These are phyloP conservation scores for Canavalia gladiata DNA, from an alignment of 306 rosid species.

Conservation along the genomic window DNA sequence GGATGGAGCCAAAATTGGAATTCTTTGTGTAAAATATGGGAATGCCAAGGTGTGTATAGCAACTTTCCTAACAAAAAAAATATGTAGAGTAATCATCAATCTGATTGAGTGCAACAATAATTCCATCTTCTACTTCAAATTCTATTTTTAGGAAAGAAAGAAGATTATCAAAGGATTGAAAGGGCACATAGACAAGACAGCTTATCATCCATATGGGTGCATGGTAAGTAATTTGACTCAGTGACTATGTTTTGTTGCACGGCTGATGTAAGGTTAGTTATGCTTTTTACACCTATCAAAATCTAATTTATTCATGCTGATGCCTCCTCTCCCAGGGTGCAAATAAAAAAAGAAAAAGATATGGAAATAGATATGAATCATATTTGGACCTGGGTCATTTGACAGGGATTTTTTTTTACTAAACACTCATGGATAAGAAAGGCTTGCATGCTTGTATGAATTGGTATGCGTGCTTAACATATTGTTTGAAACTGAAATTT, in stretches of 20 bases:
- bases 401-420: neutral
- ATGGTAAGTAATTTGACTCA: constrained; percentile 67
- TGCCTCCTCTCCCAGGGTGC: neutral
- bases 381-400: constrained; percentile 14
- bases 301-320: neutral
- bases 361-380: neutral
- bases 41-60: constrained; percentile 76
- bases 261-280: constrained; percentile 33
- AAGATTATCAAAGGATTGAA: constrained; percentile 96
- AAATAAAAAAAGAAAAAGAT: neutral
- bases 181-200: constrained; percentile 68
- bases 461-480: too few relatives aligned
- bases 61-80: constrained; percentile 6
- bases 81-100: constrained; percentile 25
- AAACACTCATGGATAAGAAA: too few relatives aligned
- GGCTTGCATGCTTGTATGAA: too few relatives aligned
- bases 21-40: constrained; percentile 90
- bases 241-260: constrained; percentile 37
- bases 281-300: constrained; percentile 18
- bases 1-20: constrained; percentile 91
- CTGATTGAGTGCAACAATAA: constrained; percentile 41
- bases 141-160: constrained; percentile 85
- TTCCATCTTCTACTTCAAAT: constrained; percentile 36
- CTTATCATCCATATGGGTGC: constrained; percentile 81
- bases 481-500: too few relatives aligned